Evolutionary conservation across 1,139 yeast species (phyloP), one percentile per base, ranked within the genome.

Genomic region (Debaryomycetaceae sp.): DNA sequence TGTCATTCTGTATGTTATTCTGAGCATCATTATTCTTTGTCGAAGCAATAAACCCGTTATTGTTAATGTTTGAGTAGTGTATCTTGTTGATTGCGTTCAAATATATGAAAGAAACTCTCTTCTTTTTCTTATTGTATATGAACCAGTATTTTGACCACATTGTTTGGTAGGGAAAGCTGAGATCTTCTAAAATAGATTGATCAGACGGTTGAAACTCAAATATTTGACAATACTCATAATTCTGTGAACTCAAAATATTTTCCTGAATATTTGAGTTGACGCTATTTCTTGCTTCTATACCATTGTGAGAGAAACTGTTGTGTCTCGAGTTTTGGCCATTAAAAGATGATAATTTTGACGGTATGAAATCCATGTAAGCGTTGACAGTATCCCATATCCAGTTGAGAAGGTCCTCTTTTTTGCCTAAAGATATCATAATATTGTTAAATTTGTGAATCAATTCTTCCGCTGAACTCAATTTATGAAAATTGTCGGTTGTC

Each of bases 71-170:
- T 2, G 69, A 61, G 45, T 65, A 67, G 49, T 72, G 75, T 8
- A 65, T 56, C 45, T 68, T 65, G 44, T 70, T 71, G 39, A 72
- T 65, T 1, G 75, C 78, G 4, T 67, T 67, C 42, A 73, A 56
- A 53, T 88, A 87, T 24, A 92, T 61, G 57, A 86, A 92, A 1
- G 95, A 88, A 3, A 92, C 98, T 47, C 98, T 76, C 65, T 91
- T 92, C 63, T 86, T 80, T 55, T 87, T 86, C 62, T 87, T 89
- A 65, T 88, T 92, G 64, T 87, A 89, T 39, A 92, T 81, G 60
- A 92, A 92, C 85, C 95, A 92, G 73, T 87, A 87, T 57, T 83
- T 74, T 31, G 92, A 84, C 98, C 98, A 92, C 64, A 86, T 70
- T 1, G 84, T 78, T 37, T 87, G 91, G 31, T 86, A 83, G 30